phyloP scores from a whole-genome alignment of 371 early-diverging fungal genomes.

The Rhizoclosmatium hyalinum region DNA sequence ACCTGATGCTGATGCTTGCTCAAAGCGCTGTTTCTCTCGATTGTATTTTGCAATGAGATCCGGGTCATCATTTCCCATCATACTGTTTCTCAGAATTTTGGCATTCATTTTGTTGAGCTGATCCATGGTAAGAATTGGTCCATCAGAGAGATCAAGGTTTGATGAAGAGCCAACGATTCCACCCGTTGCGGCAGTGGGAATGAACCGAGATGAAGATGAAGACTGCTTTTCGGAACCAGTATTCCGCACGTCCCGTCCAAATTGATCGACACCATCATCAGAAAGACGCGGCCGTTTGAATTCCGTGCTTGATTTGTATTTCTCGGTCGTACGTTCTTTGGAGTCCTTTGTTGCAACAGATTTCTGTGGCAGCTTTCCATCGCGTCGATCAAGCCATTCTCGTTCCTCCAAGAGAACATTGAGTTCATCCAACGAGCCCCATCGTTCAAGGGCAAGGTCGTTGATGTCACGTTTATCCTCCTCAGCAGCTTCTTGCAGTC shows the following conservation, averaged over 20 bases:
- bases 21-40: conserved; percentile 30
- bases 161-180: conserved; percentile 3
- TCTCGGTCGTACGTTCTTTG: not conserved
- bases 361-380: not conserved
- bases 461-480: conserved; percentile 69
- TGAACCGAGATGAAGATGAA: conserved; percentile 32
- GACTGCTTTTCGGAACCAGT: conserved; percentile 19
- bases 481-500: conserved; percentile 73
- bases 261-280: conserved; percentile 45
- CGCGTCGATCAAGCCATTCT: conserved; percentile 63
- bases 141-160: not conserved
- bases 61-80: conserved; percentile 74
- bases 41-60: conserved; percentile 77
- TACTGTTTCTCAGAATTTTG: conserved; percentile 77
- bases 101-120: conserved; percentile 90
- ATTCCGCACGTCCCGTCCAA: conserved; percentile 39
- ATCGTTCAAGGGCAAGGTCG: conserved; percentile 77
- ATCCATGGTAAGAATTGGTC: conserved; percentile 56
- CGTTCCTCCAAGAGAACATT: conserved; percentile 72
- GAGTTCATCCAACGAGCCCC: conserved; percentile 53
- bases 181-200: conserved; percentile 23
- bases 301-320: conserved; percentile 4
- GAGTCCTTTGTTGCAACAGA: not conserved
- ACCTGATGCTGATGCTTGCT: not conserved
- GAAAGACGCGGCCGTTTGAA: conserved; percentile 22